phyloP scores from a whole-genome alignment of 345 rosid species.

The Eucalyptus globulus region DNA sequence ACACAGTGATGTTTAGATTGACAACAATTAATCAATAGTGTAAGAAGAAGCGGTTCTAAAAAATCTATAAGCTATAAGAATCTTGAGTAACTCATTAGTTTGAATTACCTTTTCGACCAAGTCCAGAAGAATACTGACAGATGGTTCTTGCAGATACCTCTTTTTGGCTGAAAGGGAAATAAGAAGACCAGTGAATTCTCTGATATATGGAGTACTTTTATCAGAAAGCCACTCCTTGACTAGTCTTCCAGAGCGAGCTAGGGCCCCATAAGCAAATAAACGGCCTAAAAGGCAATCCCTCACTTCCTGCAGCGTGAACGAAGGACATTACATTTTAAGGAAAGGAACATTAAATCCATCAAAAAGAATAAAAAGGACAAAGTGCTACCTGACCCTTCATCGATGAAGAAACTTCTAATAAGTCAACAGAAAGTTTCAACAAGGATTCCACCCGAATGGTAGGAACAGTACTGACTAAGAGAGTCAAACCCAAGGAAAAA shows the following conservation, averaged over 20 bases:
- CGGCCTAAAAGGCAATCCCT: conserved; percentile 87
- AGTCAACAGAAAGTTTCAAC: conserved; percentile 56
- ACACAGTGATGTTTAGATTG: neutral
- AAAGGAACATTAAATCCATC: neutral
- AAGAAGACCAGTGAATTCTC: conserved; percentile 49
- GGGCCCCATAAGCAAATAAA: conserved; percentile 83
- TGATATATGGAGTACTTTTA: conserved; percentile 35
- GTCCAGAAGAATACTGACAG: conserved; percentile 55
- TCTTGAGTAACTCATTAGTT: neutral
- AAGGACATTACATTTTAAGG: neutral
- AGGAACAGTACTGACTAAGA: conserved; percentile 35
- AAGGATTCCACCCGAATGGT: conserved; percentile 55
- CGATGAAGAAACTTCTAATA: conserved; percentile 73
- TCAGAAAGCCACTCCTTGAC: conserved; percentile 45
- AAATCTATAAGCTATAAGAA: neutral
- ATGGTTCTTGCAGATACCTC: conserved; percentile 90
- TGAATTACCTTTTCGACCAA: conserved; percentile 60
- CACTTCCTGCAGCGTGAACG: conserved; percentile 46
- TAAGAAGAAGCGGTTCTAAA: neutral
- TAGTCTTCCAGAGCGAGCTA: conserved; percentile 71
- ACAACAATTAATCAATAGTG: neutral
- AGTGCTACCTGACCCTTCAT: conserved; percentile 89
- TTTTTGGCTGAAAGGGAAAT: conserved; percentile 67
- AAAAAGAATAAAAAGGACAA: neutral
- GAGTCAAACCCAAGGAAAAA: conserved; percentile 81